Evolutionary conservation across 306 rosid species (phyloP).

Genomic region (Castanea sativa): DNA sequence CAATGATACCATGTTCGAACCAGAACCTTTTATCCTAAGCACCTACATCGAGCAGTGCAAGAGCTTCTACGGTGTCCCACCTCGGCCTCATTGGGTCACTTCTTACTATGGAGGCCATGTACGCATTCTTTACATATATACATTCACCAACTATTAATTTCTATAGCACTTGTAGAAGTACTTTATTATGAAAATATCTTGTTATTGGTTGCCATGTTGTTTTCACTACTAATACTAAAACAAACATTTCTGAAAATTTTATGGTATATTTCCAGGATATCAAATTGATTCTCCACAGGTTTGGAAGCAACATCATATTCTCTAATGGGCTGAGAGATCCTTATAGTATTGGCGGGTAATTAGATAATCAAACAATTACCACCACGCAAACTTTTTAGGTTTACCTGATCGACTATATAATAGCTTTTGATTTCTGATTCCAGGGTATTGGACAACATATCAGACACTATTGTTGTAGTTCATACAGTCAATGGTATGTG

Average conservation of each 20-base stretch:
- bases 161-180: no score
- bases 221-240: not conserved
- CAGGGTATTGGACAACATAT: constrained; percentile 43
- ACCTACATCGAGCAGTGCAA: constrained; percentile 25
- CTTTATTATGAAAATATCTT: not conserved
- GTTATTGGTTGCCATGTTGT: not conserved
- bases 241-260: not conserved
- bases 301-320: constrained; percentile 14
- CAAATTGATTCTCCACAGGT: constrained; percentile 42
- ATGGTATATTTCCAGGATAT: constrained; percentile 37
- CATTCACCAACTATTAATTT: no score
- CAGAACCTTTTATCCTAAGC: constrained; percentile 1
- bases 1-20: not conserved
- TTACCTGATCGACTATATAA: not conserved
- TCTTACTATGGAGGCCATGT: constrained; percentile 3
- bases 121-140: not conserved
- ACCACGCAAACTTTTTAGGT: not conserved
- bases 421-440: not conserved
- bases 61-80: constrained; percentile 38
- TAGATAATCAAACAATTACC: not conserved
- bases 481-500: constrained; percentile 29
- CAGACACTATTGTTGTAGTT: constrained; percentile 33
- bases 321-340: constrained; percentile 71
- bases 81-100: constrained; percentile 39
- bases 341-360: constrained; percentile 59